Conservation (phyloP, 139 green algal species). For the Picocystis salinarum region DNA sequence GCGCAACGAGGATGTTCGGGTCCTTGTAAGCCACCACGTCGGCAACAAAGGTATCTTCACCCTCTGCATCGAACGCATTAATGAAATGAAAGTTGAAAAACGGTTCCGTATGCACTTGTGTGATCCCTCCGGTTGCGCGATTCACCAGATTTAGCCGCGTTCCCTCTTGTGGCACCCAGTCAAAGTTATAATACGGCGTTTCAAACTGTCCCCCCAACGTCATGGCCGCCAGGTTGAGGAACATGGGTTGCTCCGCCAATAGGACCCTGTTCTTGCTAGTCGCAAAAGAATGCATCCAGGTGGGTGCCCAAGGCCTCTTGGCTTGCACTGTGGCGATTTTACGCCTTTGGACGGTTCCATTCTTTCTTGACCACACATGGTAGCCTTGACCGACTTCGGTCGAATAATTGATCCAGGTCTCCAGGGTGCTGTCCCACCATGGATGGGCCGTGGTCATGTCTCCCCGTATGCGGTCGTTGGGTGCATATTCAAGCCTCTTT, state of each 20-base stretch:
- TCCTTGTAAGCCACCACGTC: no score
- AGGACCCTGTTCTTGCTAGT: constrained; percentile 28
- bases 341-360: no score
- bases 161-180: constrained; percentile 42
- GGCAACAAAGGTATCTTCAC: no score
- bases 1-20: no score
- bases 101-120: constrained; percentile 40
- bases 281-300: constrained; percentile 64
- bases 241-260: constrained; percentile 37
- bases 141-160: no score
- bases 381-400: no score
- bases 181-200: constrained; percentile 37
- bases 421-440: no score
- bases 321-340: constrained; percentile 16
- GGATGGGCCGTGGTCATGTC: constrained; percentile 51
- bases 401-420: no score
- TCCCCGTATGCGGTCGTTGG: constrained; percentile 27
- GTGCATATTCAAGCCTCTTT: not conserved
- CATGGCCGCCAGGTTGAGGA: constrained; percentile 36
- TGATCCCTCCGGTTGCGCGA: no score
- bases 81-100: no score
- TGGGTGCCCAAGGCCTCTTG: constrained; percentile 16
- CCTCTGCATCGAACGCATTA: no score
- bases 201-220: constrained; percentile 9
- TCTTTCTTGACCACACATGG: no score